These are phyloP conservation scores for Cenchrus fungigraminus DNA, from an alignment of 176 grass and related monocot species.

Conservation along the genomic window DNA sequence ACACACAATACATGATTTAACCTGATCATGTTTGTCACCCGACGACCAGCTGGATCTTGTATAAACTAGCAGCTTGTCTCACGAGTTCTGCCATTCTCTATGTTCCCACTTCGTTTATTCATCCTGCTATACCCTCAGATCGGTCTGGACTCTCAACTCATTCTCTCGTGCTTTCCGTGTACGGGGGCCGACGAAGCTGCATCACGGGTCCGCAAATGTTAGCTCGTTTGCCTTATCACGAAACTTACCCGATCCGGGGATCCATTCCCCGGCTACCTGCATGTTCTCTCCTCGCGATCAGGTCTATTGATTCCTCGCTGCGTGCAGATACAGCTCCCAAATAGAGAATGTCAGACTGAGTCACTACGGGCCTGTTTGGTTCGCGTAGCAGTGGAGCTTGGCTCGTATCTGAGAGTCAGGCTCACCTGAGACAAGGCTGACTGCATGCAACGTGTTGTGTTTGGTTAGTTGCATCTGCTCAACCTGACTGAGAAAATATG, in stretches of 20 bases:
- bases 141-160: not conserved
- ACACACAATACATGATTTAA: not conserved
- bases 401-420: no score
- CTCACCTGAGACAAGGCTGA: no score
- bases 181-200: not conserved
- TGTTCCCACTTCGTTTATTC: no score
- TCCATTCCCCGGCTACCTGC: slow-evolving; percentile 9
- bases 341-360: not conserved
- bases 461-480: no score
- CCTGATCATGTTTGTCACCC: not conserved
- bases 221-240: not conserved
- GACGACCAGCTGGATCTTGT: no score
- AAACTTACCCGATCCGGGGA: not conserved
- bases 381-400: no score
- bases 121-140: no score
- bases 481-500: no score
- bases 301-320: not conserved
- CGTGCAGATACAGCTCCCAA: not conserved
- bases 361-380: not conserved
- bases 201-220: not conserved
- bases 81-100: no score
- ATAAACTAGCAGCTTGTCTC: no score
- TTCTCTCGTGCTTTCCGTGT: not conserved
- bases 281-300: slow-evolving; percentile 1
- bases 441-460: no score